Evolutionary conservation across 768 basidiomycete genomes (phyloP), one percentile per base, ranked within the genome.

Genomic region (Tricholomella constricta): DNA sequence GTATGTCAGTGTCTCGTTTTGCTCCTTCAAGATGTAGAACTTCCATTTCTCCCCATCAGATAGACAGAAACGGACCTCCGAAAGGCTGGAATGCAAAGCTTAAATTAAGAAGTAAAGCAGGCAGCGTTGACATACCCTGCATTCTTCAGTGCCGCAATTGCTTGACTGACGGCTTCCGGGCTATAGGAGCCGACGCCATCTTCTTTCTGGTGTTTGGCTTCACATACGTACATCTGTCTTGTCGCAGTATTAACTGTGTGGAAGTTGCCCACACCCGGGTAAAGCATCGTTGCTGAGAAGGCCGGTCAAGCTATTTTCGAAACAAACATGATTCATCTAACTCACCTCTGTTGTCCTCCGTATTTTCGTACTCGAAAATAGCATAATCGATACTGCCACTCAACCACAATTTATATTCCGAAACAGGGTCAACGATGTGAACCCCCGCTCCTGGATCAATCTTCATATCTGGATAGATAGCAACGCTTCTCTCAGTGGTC

Each of bases 21-120:
- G 57, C 52, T 15, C 52, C 61, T 63, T 65, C 63, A 68, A 55
- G 45, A 69, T 58, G 42, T 63, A 67, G 58, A 71, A 71, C 47
- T 67, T 61, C 68, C 67, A 71, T 32, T 32, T 56, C 47, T 61
- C 58, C 37, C 68, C 65, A 62, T 69, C 65, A 48, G 69, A 67
- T 59, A 71, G 60, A 61, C 68, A 71, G 57, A 69, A 69, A 54
- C 61, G 65, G 54, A 69, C 66, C 40, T 65, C 62, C 27, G 52
- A 55, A 55, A 62, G 59, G 45, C 65, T 70, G 53, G 40, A 62
- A 52, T 41, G 37, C 10, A 1, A 56, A 61, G 45, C 12, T 61
- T 44, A 63, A 49, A 57, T 54, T 54, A 25, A 61, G 47, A 45
- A 45, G 59, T n/a, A 50, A 46, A 27, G 50, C 5, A 51, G 43